phyloP scores from a whole-genome alignment of 169 alveolate genomes.

The Plasmodium vinckei region DNA sequence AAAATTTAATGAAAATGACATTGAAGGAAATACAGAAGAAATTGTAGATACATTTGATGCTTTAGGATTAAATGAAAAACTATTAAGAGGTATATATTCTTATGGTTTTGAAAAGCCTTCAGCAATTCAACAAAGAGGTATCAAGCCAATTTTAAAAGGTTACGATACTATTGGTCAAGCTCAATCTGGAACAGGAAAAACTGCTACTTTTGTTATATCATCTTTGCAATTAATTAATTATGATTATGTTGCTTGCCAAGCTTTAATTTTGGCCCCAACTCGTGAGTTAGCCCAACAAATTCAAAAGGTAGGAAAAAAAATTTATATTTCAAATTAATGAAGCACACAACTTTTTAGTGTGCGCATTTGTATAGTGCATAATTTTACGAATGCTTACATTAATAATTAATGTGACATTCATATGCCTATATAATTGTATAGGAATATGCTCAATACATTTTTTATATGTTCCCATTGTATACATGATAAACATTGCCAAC shows the following conservation, averaged over 20 bases:
- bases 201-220: slow-evolving; percentile 98
- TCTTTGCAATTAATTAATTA: slow-evolving; percentile 95
- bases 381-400: too few relatives aligned
- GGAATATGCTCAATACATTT: too few relatives aligned
- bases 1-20: slow-evolving; percentile 71
- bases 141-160: slow-evolving; percentile 97
- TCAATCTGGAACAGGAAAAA: slow-evolving; percentile 99
- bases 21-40: slow-evolving; percentile 79
- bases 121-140: slow-evolving; percentile 99
- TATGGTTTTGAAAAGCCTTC: slow-evolving; percentile 99
- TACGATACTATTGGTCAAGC: slow-evolving; percentile 98
- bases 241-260: slow-evolving; percentile 90
- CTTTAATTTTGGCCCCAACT: slow-evolving; percentile 96
- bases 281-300: slow-evolving; percentile 99
- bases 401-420: too few relatives aligned
- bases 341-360: too few relatives aligned
- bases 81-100: slow-evolving; percentile 97
- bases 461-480: too few relatives aligned
- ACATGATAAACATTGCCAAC: too few relatives aligned
- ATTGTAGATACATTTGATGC: slow-evolving; percentile 93
- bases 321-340: neutral
- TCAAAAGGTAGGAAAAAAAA: slow-evolving; percentile 87
- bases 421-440: too few relatives aligned
- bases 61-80: slow-evolving; percentile 95
- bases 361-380: too few relatives aligned